Percentiles rank a stretch among this genome's conserved stretches.
Evolutionary conservation across 768 basidiomycete genomes (phyloP).

Genomic region (Suillus lakei): DNA sequence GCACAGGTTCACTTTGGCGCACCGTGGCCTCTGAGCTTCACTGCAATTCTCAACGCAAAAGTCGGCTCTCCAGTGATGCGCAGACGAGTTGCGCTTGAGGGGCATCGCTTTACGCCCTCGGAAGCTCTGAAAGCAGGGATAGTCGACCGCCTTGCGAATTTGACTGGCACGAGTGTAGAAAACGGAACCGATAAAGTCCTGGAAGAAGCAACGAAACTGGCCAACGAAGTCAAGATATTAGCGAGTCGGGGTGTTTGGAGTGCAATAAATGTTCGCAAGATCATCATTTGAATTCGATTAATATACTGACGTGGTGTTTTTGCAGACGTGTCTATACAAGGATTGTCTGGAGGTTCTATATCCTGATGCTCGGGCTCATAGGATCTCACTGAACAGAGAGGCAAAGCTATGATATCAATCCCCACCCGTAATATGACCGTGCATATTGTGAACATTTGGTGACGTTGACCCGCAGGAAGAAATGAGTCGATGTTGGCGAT

Average conservation of each 20-base stretch:
- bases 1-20: slow-evolving; percentile 81
- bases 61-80: slow-evolving; percentile 59
- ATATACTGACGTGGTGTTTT: slow-evolving; percentile 9
- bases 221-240: slow-evolving; percentile 52
- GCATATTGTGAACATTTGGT: background rate
- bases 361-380: slow-evolving; percentile 21
- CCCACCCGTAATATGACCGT: too few species aligned
- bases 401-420: slow-evolving; percentile 8
- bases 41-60: slow-evolving; percentile 66
- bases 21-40: slow-evolving; percentile 74
- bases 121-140: slow-evolving; percentile 73
- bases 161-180: slow-evolving; percentile 43
- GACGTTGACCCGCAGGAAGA: too few species aligned
- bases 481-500: background rate
- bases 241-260: slow-evolving; percentile 74
- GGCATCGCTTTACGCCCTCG: slow-evolving; percentile 72
- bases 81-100: slow-evolving; percentile 80
- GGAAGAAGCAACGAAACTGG: slow-evolving; percentile 69
- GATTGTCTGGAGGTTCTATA: slow-evolving; percentile 52
- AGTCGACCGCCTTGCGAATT: slow-evolving; percentile 61
- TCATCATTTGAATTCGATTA: background rate
- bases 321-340: slow-evolving; percentile 58
- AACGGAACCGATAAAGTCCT: slow-evolving; percentile 64
- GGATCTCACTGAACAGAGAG: slow-evolving; percentile 7
- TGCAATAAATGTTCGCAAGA: slow-evolving; percentile 62